Evolutionary conservation across 2,329 filamentous ascomycete species (phyloP).

Genomic region (Monascus ruber): DNA sequence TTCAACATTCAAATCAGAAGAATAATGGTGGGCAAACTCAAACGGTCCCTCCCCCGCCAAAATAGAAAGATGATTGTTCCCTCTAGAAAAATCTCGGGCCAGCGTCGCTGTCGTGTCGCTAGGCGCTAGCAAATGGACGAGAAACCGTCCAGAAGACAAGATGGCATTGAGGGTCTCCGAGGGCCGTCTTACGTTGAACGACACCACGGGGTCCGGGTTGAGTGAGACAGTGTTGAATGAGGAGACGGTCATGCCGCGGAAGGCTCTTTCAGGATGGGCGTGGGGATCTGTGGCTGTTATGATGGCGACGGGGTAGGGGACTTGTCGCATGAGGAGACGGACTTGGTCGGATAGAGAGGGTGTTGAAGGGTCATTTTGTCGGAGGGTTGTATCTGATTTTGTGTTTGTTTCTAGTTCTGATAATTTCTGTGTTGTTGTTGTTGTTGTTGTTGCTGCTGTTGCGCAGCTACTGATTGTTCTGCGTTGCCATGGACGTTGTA

Average conservation of each 20-base stretch:
- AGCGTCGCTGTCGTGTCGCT: slow-evolving; percentile 20
- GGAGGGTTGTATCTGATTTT: background rate
- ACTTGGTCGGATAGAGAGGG: slow-evolving; percentile 24
- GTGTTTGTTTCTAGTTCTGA: background rate
- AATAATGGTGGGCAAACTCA: slow-evolving; percentile 13
- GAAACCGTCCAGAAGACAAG: slow-evolving; percentile 32
- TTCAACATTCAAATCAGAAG: background rate
- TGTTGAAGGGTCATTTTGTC: background rate
- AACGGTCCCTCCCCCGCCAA: slow-evolving; percentile 16
- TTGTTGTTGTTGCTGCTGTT: slow-evolving; percentile 2
- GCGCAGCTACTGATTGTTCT: background rate
- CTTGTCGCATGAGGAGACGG: slow-evolving; percentile 40
- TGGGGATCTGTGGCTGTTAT: slow-evolving; percentile 37
- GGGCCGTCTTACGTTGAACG: slow-evolving; percentile 49
- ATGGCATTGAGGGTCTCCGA: slow-evolving; percentile 48
- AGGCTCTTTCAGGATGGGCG: slow-evolving; percentile 14
- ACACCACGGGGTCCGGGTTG: slow-evolving; percentile 43
- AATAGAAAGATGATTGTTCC: slow-evolving; percentile 25
- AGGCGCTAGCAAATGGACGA: slow-evolving; percentile 40
- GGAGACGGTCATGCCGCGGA: slow-evolving; percentile 48
- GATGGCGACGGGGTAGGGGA: slow-evolving; percentile 47
- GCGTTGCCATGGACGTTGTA: too few relatives aligned
- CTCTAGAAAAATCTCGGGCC: slow-evolving; percentile 29
- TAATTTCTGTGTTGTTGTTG: background rate
- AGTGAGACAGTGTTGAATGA: slow-evolving; percentile 51